phyloP scores from a whole-genome alignment of 163 green algal genomes.

The Scenedesmus sp. region DNA sequence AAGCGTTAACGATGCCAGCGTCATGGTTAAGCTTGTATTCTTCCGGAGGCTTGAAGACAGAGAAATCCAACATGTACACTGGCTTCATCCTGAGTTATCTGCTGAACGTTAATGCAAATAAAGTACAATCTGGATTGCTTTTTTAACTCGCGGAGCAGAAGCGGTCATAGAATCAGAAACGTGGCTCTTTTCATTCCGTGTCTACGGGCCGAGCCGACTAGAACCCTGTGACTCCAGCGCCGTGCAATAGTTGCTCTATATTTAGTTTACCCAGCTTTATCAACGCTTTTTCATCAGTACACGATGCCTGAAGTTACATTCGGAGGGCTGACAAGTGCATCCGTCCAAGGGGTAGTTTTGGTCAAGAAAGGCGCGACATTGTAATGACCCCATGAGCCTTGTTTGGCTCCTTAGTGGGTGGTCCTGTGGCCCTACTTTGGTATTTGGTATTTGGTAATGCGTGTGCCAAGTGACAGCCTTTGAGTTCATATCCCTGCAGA shows the following conservation, averaged over 20 bases:
- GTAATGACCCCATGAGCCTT: not conserved
- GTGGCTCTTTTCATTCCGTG: slow-evolving; percentile 2
- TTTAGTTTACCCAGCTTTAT: too few species aligned
- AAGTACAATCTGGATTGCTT: not conserved
- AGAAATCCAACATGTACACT: slow-evolving; percentile 57
- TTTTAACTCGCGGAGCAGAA: not conserved
- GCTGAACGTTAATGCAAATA: not conserved
- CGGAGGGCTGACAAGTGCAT: too few species aligned
- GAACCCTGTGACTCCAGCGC: not conserved
- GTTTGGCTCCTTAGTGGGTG: too few species aligned
- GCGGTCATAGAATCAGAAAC: too few species aligned
- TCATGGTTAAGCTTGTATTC: slow-evolving; percentile 53
- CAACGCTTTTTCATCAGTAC: too few species aligned
- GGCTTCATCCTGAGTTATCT: not conserved
- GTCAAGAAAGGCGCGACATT: not conserved
- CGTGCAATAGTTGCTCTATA: too few species aligned
- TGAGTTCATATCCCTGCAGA: too few species aligned
- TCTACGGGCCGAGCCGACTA: slow-evolving; percentile 12
- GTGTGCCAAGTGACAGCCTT: too few species aligned
- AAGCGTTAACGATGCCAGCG: slow-evolving; percentile 47
- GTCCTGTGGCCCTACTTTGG: too few species aligned
- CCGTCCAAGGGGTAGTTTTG: not conserved
- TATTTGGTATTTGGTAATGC: too few species aligned
- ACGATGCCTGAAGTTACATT: too few species aligned
- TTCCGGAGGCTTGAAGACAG: slow-evolving; percentile 54